Percentiles rank a stretch among this genome's conserved stretches.
phyloP scores from a whole-genome alignment of 148 eudicot genomes.

The Hydrangea macrophylla region DNA sequence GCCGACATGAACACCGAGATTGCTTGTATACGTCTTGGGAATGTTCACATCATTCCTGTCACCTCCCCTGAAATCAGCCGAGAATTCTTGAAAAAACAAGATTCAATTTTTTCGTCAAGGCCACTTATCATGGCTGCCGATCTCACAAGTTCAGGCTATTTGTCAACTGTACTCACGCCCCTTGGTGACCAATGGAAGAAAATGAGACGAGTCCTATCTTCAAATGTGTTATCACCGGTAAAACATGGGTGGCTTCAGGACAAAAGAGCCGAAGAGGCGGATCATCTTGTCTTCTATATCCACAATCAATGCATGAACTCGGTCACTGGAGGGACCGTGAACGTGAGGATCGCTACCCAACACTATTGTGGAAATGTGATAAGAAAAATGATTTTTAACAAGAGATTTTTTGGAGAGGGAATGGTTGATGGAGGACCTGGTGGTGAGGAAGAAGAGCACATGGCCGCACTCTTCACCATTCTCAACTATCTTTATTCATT shows the following conservation, averaged over 20 bases:
- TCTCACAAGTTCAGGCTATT: slow-evolving; percentile 8
- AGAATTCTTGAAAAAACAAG: slow-evolving; percentile 21
- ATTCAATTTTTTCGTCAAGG: slow-evolving; percentile 15
- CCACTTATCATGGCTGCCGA: slow-evolving; percentile 8
- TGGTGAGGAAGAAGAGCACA: slow-evolving; percentile 16
- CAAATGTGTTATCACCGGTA: neutral
- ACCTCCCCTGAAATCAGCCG: slow-evolving; percentile 5
- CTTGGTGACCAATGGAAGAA: slow-evolving; percentile 20
- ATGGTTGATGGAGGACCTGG: slow-evolving; percentile 7
- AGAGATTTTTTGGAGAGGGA: slow-evolving; percentile 13
- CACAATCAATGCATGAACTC: neutral
- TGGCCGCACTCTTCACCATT: neutral
- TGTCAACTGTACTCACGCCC: neutral
- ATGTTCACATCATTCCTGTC: slow-evolving; percentile 11
- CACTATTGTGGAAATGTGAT: slow-evolving; percentile 18
- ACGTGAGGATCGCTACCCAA: neutral
- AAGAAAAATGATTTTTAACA: slow-evolving; percentile 12
- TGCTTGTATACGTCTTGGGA: slow-evolving; percentile 8
- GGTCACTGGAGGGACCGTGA: neutral
- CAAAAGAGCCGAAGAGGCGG: slow-evolving; percentile 15
- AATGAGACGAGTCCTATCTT: slow-evolving; percentile 13
- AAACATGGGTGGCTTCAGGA: slow-evolving; percentile 10
- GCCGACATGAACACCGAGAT: slow-evolving; percentile 3
- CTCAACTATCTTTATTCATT: slow-evolving; percentile 7
- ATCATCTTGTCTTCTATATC: slow-evolving; percentile 9